phyloP scores from a whole-genome alignment of 2,329 filamentous ascomycete genomes.

The Diaporthe ilicicola region DNA sequence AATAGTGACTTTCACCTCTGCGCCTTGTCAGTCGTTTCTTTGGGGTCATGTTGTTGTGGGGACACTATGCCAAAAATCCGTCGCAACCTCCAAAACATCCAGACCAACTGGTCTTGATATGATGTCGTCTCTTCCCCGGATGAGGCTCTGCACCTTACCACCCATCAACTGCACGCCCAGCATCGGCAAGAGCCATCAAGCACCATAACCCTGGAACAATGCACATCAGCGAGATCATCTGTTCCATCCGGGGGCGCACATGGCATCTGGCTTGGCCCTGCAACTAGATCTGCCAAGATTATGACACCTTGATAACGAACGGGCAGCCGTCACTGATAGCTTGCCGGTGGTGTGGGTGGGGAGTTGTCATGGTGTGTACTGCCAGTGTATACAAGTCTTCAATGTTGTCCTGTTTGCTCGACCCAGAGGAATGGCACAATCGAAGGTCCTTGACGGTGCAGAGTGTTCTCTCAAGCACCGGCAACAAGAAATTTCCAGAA shows the following conservation, averaged over 20 bases:
- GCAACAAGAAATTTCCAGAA: too few species aligned
- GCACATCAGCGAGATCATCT: background rate
- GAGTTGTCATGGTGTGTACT: background rate
- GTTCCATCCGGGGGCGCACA: background rate
- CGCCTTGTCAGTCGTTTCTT: background rate
- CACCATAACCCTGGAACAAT: background rate
- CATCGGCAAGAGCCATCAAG: conserved; percentile 5
- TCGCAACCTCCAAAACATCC: background rate
- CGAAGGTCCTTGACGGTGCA: too few species aligned
- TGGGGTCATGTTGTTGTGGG: too few species aligned
- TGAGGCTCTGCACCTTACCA: conserved; percentile 13
- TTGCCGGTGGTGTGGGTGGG: background rate
- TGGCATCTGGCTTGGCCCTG: conserved; percentile 1
- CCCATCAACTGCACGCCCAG: conserved; percentile 15
- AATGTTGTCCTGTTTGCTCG: too few species aligned
- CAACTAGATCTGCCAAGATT: conserved; percentile 5
- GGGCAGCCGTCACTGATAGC: background rate
- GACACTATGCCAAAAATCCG: background rate
- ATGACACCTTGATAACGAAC: background rate
- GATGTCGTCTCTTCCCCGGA: background rate
- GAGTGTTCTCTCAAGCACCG: too few species aligned
- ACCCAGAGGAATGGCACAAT: too few species aligned
- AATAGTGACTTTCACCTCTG: background rate
- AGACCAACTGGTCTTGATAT: too few species aligned
- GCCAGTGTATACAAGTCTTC: background rate